Evolutionary conservation across 1,139 yeast species (phyloP).

Genomic region (Debaryomyces udenii): DNA sequence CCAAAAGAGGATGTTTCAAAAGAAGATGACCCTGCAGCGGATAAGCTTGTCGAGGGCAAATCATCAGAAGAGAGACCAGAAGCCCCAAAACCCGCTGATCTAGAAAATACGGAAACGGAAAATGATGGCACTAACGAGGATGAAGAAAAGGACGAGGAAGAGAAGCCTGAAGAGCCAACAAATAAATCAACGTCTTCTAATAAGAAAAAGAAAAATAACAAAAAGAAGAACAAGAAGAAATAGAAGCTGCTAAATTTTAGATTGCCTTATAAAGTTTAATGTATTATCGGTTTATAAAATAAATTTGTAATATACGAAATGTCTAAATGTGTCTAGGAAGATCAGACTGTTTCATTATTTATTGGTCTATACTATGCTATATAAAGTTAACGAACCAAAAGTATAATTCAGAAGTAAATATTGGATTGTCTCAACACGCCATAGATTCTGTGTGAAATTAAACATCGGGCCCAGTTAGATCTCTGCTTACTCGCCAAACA

Average conservation of each 20-base stretch:
- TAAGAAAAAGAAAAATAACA: slow-evolving; percentile 20
- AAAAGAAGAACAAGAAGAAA: slow-evolving; percentile 17
- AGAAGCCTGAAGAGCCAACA: slow-evolving; percentile 10
- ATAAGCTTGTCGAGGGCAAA: slow-evolving; percentile 10
- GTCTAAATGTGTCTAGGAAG: not conserved
- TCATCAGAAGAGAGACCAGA: slow-evolving; percentile 11
- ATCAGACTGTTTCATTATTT: no score
- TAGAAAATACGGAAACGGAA: slow-evolving; percentile 1
- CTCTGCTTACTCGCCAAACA: slow-evolving; percentile 76
- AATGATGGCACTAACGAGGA: slow-evolving; percentile 6
- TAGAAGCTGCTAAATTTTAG: not conserved
- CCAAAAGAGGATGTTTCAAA: not conserved
- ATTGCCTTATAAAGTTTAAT: not conserved
- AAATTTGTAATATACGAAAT: slow-evolving; percentile 1
- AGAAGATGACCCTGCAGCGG: slow-evolving; percentile 20
- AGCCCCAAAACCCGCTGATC: not conserved
- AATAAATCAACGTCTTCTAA: slow-evolving; percentile 8
- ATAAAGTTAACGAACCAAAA: slow-evolving; percentile 2
- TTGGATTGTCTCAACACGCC: not conserved
- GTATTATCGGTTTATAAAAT: slow-evolving; percentile 1
- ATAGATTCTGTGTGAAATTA: no score
- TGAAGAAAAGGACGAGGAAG: slow-evolving; percentile 10
- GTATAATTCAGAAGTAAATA: slow-evolving; percentile 10
- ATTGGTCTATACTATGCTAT: slow-evolving; percentile 5
- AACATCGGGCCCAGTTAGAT: not conserved